Conservation (phyloP, 345 rosid species). For the Eucalyptus erythrocorys region DNA sequence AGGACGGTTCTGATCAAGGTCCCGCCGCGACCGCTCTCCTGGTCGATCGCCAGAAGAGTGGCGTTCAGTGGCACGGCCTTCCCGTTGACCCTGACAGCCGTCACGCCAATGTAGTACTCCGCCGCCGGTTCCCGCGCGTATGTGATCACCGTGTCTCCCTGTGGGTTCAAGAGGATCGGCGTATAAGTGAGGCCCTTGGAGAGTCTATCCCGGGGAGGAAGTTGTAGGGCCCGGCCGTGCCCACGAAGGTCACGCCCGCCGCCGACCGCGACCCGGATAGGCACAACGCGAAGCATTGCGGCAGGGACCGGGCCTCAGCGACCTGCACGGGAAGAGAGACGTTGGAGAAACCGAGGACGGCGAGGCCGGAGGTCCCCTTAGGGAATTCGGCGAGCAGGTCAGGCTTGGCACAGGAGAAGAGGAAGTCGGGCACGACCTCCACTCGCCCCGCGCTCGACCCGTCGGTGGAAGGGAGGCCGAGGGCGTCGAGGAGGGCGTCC, state of each 20-base stretch:
- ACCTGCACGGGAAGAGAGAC: conserved; percentile 17
- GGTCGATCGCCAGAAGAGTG: background rate
- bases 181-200: conserved; percentile 6
- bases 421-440: background rate
- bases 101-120: background rate
- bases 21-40: background rate
- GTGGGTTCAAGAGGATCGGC: background rate
- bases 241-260: conserved; percentile 1
- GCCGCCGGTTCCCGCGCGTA: conserved; percentile 5
- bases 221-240: conserved; percentile 13
- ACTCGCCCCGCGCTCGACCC: background rate
- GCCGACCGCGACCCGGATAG: background rate
- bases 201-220: conserved; percentile 1
- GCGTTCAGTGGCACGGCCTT: background rate
- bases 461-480: conserved; percentile 9
- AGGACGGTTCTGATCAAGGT: background rate
- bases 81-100: background rate
- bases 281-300: conserved; percentile 11
- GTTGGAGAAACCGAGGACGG: conserved; percentile 4
- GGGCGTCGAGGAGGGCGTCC: conserved; percentile 12
- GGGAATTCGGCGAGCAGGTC: conserved; percentile 1
- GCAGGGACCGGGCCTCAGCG: background rate
- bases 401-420: conserved; percentile 1
- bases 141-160: conserved; percentile 7
- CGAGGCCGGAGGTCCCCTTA: background rate